Conservation (phyloP, 179 eudicot species). For the Beta corolliflora region DNA sequence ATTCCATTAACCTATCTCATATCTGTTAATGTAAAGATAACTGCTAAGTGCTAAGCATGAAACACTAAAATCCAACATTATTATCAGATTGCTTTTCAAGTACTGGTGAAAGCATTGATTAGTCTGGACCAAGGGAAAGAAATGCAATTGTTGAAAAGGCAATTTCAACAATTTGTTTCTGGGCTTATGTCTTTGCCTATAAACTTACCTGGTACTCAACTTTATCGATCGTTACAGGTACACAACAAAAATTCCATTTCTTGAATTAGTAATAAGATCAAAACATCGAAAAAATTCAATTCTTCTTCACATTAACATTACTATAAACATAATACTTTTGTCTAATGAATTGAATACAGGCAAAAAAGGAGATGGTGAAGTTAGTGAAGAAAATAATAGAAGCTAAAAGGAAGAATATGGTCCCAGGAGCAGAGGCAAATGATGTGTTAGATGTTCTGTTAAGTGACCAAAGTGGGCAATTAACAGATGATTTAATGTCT, state of each 20-base stretch:
- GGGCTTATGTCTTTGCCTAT: conserved; percentile 94
- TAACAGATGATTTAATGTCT: conserved; percentile 75
- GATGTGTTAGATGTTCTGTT: conserved; percentile 80
- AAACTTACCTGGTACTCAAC: conserved; percentile 76
- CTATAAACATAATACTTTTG: neutral
- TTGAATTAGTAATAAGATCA: no score
- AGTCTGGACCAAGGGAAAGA: conserved; percentile 78
- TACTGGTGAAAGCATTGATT: conserved; percentile 78
- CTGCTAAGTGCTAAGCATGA: no score
- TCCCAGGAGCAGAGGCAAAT: conserved; percentile 35
- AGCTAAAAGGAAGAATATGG: conserved; percentile 44
- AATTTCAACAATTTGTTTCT: conserved; percentile 79
- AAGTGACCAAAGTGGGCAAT: conserved; percentile 58
- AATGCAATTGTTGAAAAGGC: conserved; percentile 62
- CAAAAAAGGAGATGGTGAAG: conserved; percentile 83
- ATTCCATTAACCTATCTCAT: no score
- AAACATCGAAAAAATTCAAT: no score
- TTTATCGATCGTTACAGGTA: conserved; percentile 75
- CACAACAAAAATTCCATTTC: no score
- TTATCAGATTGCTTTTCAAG: conserved; percentile 87
- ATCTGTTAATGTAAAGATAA: neutral
- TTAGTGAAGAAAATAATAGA: conserved; percentile 57
- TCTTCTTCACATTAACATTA: neutral
- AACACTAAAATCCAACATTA: no score
- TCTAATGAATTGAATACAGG: no score